These are phyloP conservation scores for Aurantiochytrium sp. DNA, from an alignment of 108 stramenopile genomes.

Conservation along the genomic window DNA sequence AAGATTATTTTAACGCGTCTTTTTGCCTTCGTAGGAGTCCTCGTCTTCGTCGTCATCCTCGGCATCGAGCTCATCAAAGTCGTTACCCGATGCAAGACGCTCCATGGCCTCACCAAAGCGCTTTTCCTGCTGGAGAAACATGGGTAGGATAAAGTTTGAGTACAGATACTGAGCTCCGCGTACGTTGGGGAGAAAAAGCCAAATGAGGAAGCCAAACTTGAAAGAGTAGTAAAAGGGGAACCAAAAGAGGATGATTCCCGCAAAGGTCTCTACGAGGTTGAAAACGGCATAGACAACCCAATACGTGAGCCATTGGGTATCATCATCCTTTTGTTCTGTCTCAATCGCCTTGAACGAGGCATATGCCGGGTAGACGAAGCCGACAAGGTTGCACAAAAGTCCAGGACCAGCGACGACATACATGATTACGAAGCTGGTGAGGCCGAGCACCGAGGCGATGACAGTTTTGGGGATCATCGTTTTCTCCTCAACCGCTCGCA, in stretches of 20 bases:
- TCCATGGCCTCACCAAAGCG: slow-evolving; percentile 70
- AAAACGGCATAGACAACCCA: slow-evolving; percentile 89
- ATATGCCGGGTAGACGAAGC: slow-evolving; percentile 81
- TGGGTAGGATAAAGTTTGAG: slow-evolving; percentile 71
- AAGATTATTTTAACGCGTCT: neutral
- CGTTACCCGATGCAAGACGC: slow-evolving; percentile 16
- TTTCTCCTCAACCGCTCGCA: neutral
- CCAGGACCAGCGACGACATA: neutral
- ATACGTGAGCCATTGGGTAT: slow-evolving; percentile 88
- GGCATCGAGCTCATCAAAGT: neutral
- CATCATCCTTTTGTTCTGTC: slow-evolving; percentile 62
- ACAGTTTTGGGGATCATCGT: neutral
- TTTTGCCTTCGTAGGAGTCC: neutral
- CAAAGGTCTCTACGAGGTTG: slow-evolving; percentile 75
- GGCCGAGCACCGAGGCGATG: neutral
- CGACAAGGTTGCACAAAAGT: slow-evolving; percentile 68
- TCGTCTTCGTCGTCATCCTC: neutral
- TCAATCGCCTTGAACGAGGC: slow-evolving; percentile 78
- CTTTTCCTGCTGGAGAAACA: slow-evolving; percentile 68
- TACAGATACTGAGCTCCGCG: slow-evolving; percentile 79
- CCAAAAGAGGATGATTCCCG: slow-evolving; percentile 72
- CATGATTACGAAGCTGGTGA: neutral
- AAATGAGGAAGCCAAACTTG: slow-evolving; percentile 84
- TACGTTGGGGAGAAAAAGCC: slow-evolving; percentile 82
- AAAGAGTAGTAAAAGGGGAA: slow-evolving; percentile 88